phyloP scores from a whole-genome alignment of 495 filamentous ascomycete species.

The Podospora tetraspora region DNA sequence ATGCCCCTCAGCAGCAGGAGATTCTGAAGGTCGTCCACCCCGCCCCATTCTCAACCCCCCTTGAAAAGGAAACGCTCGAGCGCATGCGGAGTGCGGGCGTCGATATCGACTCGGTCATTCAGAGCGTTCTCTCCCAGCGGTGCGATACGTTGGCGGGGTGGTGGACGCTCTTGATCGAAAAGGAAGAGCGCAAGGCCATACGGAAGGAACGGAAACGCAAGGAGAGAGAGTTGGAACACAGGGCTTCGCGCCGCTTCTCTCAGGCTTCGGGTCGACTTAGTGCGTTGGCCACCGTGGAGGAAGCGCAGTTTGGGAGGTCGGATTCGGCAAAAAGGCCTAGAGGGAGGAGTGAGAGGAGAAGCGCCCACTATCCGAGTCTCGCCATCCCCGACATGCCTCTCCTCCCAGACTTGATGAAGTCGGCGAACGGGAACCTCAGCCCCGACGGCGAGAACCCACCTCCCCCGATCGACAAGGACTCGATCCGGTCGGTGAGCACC shows the following conservation, averaged over 20 bases:
- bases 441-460: constrained; percentile 49
- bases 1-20: constrained; percentile 82
- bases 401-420: constrained; percentile 56
- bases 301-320: constrained; percentile 43
- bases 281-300: constrained; percentile 70
- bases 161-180: constrained; percentile 94
- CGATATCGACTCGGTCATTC: constrained; percentile 89
- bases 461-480: constrained; percentile 72
- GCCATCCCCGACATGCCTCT: constrained; percentile 61
- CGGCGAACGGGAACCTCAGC: constrained; percentile 31
- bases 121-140: constrained; percentile 82
- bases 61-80: constrained; percentile 88
- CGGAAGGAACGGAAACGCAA: constrained; percentile 79
- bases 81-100: constrained; percentile 94
- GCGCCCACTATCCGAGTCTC: constrained; percentile 46
- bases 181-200: constrained; percentile 85
- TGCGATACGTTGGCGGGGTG: constrained; percentile 90
- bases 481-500: constrained; percentile 63
- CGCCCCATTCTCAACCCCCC: constrained; percentile 74
- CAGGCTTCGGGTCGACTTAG: constrained; percentile 81
- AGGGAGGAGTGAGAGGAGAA: constrained; percentile 48
- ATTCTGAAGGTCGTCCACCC: constrained; percentile 83
- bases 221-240: constrained; percentile 75
- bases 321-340: constrained; percentile 54
- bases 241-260: constrained; percentile 74